These are phyloP conservation scores for Leucosporidium creatinivorum DNA, from an alignment of 768 basidiomycete genomes.

Conservation along the genomic window DNA sequence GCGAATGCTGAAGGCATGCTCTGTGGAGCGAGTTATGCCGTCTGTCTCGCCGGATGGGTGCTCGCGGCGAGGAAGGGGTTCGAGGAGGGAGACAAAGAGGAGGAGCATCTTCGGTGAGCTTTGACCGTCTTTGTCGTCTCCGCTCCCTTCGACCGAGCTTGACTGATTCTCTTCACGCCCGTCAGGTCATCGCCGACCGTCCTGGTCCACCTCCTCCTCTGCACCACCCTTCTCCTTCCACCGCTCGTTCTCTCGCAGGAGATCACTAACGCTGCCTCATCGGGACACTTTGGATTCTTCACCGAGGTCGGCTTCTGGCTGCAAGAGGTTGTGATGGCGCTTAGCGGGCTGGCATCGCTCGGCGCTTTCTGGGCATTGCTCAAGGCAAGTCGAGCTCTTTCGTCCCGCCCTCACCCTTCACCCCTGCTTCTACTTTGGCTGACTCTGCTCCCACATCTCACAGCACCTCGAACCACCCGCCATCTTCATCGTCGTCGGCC, in stretches of 20 bases:
- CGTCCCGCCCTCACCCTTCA: too few species aligned
- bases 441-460: neutral
- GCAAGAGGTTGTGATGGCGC: slow-evolving; percentile 1
- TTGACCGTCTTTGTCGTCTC: too few species aligned
- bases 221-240: neutral
- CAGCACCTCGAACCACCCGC: neutral
- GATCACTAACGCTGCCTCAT: neutral
- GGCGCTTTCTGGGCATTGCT: neutral
- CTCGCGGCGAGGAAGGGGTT: neutral
- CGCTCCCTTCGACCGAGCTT: too few species aligned
- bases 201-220: neutral
- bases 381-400: neutral
- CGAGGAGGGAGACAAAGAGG: neutral
- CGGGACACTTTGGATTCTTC: slow-evolving; percentile 12
- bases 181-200: neutral
- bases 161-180: too few species aligned
- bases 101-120: too few species aligned
- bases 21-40: neutral
- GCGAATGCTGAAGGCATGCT: neutral
- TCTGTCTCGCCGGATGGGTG: neutral
- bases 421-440: too few species aligned
- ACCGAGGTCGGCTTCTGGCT: slow-evolving; percentile 8
- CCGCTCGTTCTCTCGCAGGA: slow-evolving; percentile 5
- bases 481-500: neutral
- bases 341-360: neutral